Base-by-base conservation (phyloP, 192 early-diverging fungal genomes). In the Gryganskiella cystojenkinii region DNA sequence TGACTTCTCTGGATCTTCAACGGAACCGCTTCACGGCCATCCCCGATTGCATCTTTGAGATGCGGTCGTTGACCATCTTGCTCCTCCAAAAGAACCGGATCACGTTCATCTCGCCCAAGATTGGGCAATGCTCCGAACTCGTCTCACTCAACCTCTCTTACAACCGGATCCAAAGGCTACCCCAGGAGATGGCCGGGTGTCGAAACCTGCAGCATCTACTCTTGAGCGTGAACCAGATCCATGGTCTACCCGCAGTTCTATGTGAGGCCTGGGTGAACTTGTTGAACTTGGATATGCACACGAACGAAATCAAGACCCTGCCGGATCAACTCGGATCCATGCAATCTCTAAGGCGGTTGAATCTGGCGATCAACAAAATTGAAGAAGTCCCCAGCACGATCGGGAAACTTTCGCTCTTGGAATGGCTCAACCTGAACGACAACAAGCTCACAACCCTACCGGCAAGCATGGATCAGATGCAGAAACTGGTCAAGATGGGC, bases 391-490 rank as follows among this genome's bases (percentile, higher is more conserved):
- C 84, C 11, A 19, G 34, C 0, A 63, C 73, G n/a, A 76, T 85
- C 28, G 81, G 81, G 7, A 60, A 70, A 22, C 49, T 81, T 1
- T 40, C 19, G 10, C 54, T 67, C 0, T 40, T 86, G 7, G 83
- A 86, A 44, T 86, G 82, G 84, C 56, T 86, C 3, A 86, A 84
- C 24, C 35, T 86, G 3, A 86, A 86, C 37, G 84, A 86, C 52
- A 86, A 86, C 56, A 61, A 74, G 25, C 35, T 86, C 34, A 37
- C 43, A 2, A 53, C 51, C 0, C 49, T 86, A 1, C 84, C 84
- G 0, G 42, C 58, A 3, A 71, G 64, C 1, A 71, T 86, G 58
- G 62, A 63, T 10, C 56, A 79, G 20, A 70, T 86, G 46, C 68
- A 59, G 20, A 68, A 82, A 24, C 43, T 86, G 13, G 70, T 82